phyloP scores from a whole-genome alignment of 225 moss, liverwort and hornwort genomes.

The Pseudoscleropodium purum region DNA sequence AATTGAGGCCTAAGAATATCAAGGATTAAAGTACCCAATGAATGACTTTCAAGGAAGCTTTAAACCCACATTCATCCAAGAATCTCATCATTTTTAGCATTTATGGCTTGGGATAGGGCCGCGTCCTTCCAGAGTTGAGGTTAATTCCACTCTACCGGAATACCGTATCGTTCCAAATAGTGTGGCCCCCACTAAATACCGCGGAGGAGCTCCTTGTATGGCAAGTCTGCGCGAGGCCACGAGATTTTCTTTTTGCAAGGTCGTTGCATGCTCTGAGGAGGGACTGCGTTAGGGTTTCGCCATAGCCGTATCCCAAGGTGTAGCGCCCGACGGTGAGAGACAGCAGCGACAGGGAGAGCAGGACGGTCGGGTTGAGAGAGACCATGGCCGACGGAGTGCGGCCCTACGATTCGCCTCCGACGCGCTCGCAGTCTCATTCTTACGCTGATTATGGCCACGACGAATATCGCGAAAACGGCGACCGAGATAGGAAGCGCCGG shows the following conservation, averaged over 20 bases:
- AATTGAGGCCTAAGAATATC: no score
- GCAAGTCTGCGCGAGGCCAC: background rate
- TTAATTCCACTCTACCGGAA: background rate
- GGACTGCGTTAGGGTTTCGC: slow-evolving; percentile 19
- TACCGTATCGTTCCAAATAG: background rate
- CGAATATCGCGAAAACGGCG: slow-evolving; percentile 30
- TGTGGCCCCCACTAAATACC: background rate
- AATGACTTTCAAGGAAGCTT: background rate
- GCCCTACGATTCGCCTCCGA: slow-evolving; percentile 38
- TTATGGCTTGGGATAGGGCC: background rate
- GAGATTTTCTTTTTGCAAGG: background rate
- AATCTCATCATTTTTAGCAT: background rate
- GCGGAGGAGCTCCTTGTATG: background rate
- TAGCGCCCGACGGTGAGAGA: background rate
- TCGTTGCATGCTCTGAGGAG: background rate
- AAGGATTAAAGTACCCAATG: background rate
- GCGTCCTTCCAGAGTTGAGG: background rate
- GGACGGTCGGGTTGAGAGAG: background rate
- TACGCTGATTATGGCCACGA: slow-evolving; percentile 22
- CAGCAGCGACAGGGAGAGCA: background rate
- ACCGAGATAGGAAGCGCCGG: slow-evolving; percentile 38
- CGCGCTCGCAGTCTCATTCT: slow-evolving; percentile 21
- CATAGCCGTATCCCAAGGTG: background rate
- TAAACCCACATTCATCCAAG: background rate
- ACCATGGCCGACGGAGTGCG: slow-evolving; percentile 37